Evolutionary conservation across 257 asterid species (phyloP).

Genomic region (Jaltomata sinuosa): DNA sequence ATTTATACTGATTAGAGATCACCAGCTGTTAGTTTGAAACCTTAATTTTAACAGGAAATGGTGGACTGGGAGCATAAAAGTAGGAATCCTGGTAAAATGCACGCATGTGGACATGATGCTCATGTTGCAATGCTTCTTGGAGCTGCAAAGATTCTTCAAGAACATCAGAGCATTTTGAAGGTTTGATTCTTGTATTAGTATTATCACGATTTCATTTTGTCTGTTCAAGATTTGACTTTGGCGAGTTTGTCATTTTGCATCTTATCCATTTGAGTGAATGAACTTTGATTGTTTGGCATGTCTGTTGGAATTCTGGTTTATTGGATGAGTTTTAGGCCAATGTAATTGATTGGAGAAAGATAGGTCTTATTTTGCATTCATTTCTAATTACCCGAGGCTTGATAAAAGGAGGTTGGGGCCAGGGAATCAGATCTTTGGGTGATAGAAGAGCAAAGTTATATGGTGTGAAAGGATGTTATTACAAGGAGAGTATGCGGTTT

Average conservation of each 20-base stretch:
- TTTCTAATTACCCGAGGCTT: background rate
- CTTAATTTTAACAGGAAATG: slow-evolving; percentile 50
- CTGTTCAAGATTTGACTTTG: background rate
- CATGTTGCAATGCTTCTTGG: slow-evolving; percentile 98
- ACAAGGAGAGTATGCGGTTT: background rate
- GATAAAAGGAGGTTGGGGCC: background rate
- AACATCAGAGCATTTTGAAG: slow-evolving; percentile 49
- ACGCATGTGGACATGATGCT: slow-evolving; percentile 97
- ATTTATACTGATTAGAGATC: background rate
- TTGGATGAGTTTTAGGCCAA: background rate
- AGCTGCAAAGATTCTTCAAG: slow-evolving; percentile 87
- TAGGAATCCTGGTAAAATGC: slow-evolving; percentile 84
- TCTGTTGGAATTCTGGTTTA: background rate
- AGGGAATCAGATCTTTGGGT: background rate
- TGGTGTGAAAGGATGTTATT: background rate
- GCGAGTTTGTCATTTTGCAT: background rate
- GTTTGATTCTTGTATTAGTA: slow-evolving; percentile 21
- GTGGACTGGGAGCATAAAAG: slow-evolving; percentile 97
- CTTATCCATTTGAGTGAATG: background rate
- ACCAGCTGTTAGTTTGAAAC: background rate
- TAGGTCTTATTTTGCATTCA: background rate
- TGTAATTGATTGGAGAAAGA: background rate
- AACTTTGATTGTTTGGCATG: background rate
- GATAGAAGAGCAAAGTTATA: background rate
- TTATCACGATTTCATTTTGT: background rate